These are phyloP conservation scores for Tuber calosporum DNA, from an alignment of 495 filamentous ascomycete genomes.

Conservation along the genomic window DNA sequence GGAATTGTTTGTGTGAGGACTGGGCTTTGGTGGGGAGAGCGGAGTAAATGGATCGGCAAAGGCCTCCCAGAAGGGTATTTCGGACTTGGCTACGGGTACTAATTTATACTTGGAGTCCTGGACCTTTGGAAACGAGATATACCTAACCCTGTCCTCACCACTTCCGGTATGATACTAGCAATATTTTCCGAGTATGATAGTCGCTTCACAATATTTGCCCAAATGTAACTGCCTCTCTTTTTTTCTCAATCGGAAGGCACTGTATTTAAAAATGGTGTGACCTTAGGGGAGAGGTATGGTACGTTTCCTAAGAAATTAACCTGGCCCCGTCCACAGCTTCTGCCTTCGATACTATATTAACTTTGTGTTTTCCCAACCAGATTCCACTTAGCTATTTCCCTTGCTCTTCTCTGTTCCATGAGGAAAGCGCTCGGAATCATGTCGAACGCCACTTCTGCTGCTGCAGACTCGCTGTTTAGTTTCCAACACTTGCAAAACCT, in stretches of 20 bases:
- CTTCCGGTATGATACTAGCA: background rate
- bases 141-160: background rate
- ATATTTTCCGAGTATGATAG: background rate
- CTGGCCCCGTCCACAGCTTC: background rate
- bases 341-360: background rate
- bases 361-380: background rate
- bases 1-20: background rate
- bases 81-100: background rate
- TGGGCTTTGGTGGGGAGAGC: background rate
- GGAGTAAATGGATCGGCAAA: background rate
- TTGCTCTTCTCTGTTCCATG: background rate
- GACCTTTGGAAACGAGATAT: background rate
- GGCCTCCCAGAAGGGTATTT: background rate
- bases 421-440: background rate
- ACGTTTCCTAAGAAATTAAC: background rate
- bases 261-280: background rate
- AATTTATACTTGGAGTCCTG: too few relatives aligned
- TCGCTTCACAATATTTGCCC: background rate
- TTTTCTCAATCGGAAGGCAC: background rate
- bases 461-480: background rate
- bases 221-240: background rate
- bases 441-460: background rate
- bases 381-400: background rate
- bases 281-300: background rate
- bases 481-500: slow-evolving; percentile 55